Evolutionary conservation across 305 asterid genomes (phyloP).

Genomic region (Coffea humblotiana): DNA sequence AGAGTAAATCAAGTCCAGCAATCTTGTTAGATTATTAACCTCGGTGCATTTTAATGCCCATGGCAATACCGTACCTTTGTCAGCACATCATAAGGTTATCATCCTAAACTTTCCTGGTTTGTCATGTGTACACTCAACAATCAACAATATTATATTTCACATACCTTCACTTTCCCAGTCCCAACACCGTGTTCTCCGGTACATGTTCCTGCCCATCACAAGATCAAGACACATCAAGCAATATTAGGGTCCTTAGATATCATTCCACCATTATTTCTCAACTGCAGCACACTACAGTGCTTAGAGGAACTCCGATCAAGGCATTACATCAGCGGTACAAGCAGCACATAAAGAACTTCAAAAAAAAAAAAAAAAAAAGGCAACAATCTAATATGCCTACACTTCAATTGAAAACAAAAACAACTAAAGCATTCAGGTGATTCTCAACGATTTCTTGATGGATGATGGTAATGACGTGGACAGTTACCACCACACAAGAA

Average conservation of each 20-base stretch:
- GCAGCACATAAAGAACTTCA: background rate
- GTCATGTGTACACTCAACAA: background rate
- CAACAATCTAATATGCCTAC: too few species aligned
- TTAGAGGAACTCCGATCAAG: background rate
- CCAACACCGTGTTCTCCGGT: slow-evolving; percentile 99
- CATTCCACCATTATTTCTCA: background rate
- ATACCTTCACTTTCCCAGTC: slow-evolving; percentile 98
- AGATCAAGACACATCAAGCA: slow-evolving; percentile 4
- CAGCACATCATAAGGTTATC: slow-evolving; percentile 1
- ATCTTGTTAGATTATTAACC: background rate
- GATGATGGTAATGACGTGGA: background rate
- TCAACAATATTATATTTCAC: background rate
- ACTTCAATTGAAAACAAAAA: background rate
- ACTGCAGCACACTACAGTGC: background rate
- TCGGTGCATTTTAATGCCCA: background rate
- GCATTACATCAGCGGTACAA: background rate
- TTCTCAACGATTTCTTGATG: background rate
- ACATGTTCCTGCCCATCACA: slow-evolving; percentile 71
- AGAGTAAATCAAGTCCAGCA: background rate
- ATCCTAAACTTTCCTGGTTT: background rate
- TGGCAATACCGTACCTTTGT: background rate
- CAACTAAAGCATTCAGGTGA: background rate
- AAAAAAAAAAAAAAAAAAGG: background rate
- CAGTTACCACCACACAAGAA: background rate
- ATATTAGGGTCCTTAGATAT: background rate